A percentile compares a stretch with the other conserved stretches of the same genome.
phyloP scores from a whole-genome alignment of 768 basidiomycete species.

The Suillus plorans region DNA sequence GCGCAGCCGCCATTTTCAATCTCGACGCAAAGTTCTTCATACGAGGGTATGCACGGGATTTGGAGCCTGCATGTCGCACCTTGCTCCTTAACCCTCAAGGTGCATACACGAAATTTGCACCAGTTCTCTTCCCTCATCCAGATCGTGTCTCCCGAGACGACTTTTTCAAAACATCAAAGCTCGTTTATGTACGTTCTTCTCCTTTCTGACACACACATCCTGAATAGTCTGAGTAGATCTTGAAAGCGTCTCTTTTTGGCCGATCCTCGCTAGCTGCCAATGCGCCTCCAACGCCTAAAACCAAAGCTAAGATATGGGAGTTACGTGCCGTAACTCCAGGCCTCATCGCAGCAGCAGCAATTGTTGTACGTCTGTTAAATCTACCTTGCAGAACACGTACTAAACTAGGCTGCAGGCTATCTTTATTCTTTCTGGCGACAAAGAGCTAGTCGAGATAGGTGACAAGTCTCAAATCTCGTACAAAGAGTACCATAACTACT shows the following conservation, averaged over 20 bases:
- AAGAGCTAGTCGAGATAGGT: neutral
- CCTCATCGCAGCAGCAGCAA: too few species aligned
- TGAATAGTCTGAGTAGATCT: too few species aligned
- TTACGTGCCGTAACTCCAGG: too few species aligned
- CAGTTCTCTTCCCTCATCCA: neutral
- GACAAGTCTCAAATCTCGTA: slow-evolving; percentile 1
- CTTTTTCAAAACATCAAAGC: neutral
- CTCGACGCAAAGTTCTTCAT: slow-evolving; percentile 2
- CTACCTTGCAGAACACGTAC: neutral
- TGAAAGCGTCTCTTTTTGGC: too few species aligned
- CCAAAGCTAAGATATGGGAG: too few species aligned
- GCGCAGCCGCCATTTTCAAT: neutral
- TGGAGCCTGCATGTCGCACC: neutral
- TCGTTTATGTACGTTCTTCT: neutral
- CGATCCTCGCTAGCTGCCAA: too few species aligned
- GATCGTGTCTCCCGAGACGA: neutral
- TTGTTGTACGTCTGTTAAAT: too few species aligned
- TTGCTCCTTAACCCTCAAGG: neutral
- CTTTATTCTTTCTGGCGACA: slow-evolving; percentile 1
- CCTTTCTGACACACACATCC: neutral
- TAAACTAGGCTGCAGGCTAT: neutral
- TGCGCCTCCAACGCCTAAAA: too few species aligned
- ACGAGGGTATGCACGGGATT: neutral
- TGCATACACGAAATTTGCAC: neutral
- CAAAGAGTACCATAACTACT: slow-evolving; percentile 4